Evolutionary conservation across 352 stramenopile genomes (phyloP).

Genomic region (Elongisporangium anandrum): DNA sequence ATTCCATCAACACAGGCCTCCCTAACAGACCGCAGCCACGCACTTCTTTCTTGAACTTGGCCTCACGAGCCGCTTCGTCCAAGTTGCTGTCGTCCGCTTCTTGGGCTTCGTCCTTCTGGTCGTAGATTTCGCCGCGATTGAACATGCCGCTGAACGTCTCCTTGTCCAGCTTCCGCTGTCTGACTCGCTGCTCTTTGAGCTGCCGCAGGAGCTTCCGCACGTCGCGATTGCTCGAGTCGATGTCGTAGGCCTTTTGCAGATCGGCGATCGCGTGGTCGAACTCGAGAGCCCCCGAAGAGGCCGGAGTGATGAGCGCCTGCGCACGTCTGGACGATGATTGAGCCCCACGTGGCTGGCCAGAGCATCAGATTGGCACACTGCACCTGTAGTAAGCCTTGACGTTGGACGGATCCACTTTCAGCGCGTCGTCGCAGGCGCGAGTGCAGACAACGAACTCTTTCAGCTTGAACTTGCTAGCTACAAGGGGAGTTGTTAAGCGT

Average conservation of each 20-base stretch:
- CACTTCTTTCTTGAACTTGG: conserved; percentile 60
- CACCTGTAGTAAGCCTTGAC: conserved; percentile 83
- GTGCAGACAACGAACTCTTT: conserved; percentile 63
- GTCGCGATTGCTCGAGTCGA: conserved; percentile 55
- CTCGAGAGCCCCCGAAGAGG: conserved; percentile 69
- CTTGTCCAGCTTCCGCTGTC: conserved; percentile 63
- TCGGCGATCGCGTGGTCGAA: conserved; percentile 72
- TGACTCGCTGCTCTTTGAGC: conserved; percentile 56
- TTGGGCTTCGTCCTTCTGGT: conserved; percentile 15
- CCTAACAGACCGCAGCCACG: neutral
- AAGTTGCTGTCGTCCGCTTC: conserved; percentile 2
- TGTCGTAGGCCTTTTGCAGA: conserved; percentile 57
- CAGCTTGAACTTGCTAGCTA: conserved; percentile 78
- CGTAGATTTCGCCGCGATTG: conserved; percentile 59
- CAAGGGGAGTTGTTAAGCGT: neutral
- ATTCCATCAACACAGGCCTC: neutral
- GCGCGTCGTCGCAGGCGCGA: conserved; percentile 59
- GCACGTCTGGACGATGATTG: conserved; percentile 35
- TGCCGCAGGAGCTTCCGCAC: conserved; percentile 65
- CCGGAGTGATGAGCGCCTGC: conserved; percentile 67
- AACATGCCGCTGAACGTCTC: conserved; percentile 86
- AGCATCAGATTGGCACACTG: neutral
- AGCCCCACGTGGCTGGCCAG: neutral
- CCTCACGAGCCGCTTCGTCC: conserved; percentile 26
- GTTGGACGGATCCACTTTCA: conserved; percentile 53